phyloP scores from a whole-genome alignment of 805 yeast species.

The Teunomyces pallodes region DNA sequence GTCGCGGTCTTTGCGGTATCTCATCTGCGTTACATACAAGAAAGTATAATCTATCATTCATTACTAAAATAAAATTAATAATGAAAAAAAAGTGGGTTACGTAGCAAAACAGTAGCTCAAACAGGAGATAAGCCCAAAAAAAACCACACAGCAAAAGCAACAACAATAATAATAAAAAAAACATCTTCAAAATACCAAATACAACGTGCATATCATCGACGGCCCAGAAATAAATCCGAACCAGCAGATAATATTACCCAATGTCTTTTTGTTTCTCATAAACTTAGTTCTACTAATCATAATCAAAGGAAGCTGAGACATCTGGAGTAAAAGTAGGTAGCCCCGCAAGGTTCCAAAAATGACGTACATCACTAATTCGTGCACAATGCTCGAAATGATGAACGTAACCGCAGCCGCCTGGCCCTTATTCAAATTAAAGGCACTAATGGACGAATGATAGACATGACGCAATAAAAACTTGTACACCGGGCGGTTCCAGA shows the following conservation, averaged over 20 bases:
- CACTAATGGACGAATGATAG: conserved; percentile 84
- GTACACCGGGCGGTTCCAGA: conserved; percentile 96
- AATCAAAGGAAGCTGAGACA: conserved; percentile 83
- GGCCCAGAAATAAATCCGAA: conserved; percentile 89
- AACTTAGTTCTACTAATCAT: conserved; percentile 57
- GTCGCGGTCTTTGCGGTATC: neutral
- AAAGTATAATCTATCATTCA: neutral
- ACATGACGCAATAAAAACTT: conserved; percentile 87
- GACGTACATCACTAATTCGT: conserved; percentile 90
- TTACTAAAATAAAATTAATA: neutral
- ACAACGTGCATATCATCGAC: conserved; percentile 78
- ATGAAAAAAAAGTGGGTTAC: neutral
- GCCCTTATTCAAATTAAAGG: conserved; percentile 59
- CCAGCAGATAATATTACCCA: conserved; percentile 89
- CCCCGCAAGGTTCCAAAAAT: conserved; percentile 79
- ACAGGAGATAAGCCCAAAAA: neutral
- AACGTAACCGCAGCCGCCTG: conserved; percentile 79
- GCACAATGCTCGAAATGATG: conserved; percentile 75
- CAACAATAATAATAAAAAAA: no score
- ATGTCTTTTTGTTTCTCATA: conserved; percentile 50
- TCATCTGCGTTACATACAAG: neutral
- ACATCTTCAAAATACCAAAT: conserved; percentile 46
- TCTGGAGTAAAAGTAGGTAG: conserved; percentile 74
- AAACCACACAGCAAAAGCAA: no score
- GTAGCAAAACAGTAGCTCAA: neutral